A percentile compares a stretch with the other conserved stretches of the same genome.
These are phyloP conservation scores for Sherardia arvensis DNA, from an alignment of 257 asterid genomes.

Conservation along the genomic window DNA sequence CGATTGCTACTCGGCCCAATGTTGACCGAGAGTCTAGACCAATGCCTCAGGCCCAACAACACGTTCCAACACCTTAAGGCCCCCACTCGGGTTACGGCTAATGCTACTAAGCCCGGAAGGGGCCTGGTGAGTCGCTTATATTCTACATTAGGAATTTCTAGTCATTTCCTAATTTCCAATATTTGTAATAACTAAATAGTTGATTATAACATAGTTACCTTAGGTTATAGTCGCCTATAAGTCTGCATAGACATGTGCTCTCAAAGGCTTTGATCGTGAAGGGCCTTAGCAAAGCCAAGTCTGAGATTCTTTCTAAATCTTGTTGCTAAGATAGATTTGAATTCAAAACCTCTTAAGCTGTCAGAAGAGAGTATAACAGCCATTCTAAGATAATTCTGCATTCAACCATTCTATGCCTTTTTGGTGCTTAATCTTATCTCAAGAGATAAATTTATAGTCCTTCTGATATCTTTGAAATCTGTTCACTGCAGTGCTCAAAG, in stretches of 20 bases:
- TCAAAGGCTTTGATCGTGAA: neutral
- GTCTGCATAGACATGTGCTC: neutral
- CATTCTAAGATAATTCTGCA: constrained; percentile 1
- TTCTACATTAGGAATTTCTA: neutral
- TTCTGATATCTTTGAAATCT: neutral
- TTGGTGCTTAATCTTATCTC: neutral
- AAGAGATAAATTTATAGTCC: neutral
- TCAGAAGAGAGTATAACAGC: neutral
- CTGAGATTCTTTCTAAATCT: neutral
- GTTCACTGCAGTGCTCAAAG: constrained; percentile 70
- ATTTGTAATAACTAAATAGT: neutral
- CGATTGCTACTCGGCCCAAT: no score
- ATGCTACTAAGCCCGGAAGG: no score
- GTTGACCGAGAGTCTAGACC: no score
- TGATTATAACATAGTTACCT: neutral
- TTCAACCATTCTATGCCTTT: neutral
- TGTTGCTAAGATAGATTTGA: neutral
- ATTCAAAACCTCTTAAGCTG: neutral
- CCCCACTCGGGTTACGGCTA: no score
- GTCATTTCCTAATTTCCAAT: no score
- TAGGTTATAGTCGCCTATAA: neutral
- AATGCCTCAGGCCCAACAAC: no score
- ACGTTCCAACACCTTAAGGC: no score
- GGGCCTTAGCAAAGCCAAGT: neutral
- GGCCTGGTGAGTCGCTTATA: no score